Conservation (phyloP, 768 basidiomycete species). For the Rhizopogon vulgaris region DNA sequence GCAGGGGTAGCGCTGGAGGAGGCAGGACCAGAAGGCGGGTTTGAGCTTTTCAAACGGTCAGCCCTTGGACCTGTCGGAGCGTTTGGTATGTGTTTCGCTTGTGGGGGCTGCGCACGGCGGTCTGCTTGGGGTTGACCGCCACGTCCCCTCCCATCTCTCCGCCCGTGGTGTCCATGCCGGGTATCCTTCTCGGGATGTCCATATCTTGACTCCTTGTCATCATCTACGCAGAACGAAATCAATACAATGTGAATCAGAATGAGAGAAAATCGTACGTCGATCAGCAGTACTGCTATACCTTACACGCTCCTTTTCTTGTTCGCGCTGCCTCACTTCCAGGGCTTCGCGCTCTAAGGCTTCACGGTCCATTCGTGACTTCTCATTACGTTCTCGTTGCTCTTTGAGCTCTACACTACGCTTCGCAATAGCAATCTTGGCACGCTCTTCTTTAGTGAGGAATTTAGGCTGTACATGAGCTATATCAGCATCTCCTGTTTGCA, state of each 20-base stretch:
- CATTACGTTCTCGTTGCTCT: slow-evolving; percentile 62
- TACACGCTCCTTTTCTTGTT: slow-evolving; percentile 32
- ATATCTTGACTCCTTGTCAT: slow-evolving; percentile 41
- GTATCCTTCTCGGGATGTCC: slow-evolving; percentile 45
- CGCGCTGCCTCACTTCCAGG: slow-evolving; percentile 53
- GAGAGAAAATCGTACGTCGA: slow-evolving; percentile 23
- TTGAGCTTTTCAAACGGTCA: slow-evolving; percentile 45
- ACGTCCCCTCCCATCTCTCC: slow-evolving; percentile 34
- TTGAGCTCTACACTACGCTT: slow-evolving; percentile 81
- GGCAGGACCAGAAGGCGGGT: slow-evolving; percentile 20
- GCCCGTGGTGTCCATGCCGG: slow-evolving; percentile 30
- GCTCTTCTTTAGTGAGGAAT: slow-evolving; percentile 90
- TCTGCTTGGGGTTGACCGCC: slow-evolving; percentile 29
- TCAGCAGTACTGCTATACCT: slow-evolving; percentile 38
- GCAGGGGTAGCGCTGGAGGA: slow-evolving; percentile 39
- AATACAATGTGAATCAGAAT: not conserved
- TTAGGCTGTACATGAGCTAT: slow-evolving; percentile 56
- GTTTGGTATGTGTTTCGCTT: slow-evolving; percentile 34
- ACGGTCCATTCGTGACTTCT: slow-evolving; percentile 52
- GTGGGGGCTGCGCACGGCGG: slow-evolving; percentile 28
- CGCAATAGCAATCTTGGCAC: slow-evolving; percentile 82
- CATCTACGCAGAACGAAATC: slow-evolving; percentile 31
- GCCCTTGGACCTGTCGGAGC: slow-evolving; percentile 85
- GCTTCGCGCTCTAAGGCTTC: slow-evolving; percentile 73
- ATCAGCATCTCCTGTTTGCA: not conserved